A percentile compares a stretch with the other conserved stretches of the same genome.
phyloP scores from a whole-genome alignment of 78 protist genomes.

The Dictyostelium capitatum region DNA sequence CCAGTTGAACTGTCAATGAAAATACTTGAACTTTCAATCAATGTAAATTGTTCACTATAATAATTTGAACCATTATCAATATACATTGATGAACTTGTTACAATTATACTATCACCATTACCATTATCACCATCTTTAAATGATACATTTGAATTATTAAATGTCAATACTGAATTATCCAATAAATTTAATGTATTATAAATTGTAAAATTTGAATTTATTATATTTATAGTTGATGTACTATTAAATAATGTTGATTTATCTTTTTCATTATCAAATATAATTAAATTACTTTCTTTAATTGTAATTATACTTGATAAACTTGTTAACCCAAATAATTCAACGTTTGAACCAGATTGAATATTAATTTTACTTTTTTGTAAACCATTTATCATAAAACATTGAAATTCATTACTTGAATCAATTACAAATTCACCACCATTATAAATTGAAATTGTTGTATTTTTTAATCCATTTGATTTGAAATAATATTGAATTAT shows the following conservation, averaged over 20 bases:
- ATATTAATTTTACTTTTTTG: neutral
- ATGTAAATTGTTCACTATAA: neutral
- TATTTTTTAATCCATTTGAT: neutral
- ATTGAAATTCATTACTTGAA: neutral
- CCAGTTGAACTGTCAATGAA: neutral
- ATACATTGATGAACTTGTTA: neutral
- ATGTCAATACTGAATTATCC: neutral
- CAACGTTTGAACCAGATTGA: neutral
- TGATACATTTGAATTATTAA: neutral
- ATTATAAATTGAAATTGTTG: neutral
- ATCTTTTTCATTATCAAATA: neutral
- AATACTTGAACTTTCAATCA: neutral
- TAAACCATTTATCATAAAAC: neutral
- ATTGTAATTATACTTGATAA: neutral
- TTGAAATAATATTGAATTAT: neutral
- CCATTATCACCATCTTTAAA: neutral
- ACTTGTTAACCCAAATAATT: neutral
- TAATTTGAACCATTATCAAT: neutral
- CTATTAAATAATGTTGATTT: neutral
- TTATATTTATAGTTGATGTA: neutral
- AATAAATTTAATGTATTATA: neutral
- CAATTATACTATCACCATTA: neutral
- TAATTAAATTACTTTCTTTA: neutral
- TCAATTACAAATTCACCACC: neutral
- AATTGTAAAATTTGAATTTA: neutral